A percentile compares a stretch with the other conserved stretches of the same genome.
phyloP scores from a whole-genome alignment of 176 grass and related monocot genomes.

The Secale cereale region DNA sequence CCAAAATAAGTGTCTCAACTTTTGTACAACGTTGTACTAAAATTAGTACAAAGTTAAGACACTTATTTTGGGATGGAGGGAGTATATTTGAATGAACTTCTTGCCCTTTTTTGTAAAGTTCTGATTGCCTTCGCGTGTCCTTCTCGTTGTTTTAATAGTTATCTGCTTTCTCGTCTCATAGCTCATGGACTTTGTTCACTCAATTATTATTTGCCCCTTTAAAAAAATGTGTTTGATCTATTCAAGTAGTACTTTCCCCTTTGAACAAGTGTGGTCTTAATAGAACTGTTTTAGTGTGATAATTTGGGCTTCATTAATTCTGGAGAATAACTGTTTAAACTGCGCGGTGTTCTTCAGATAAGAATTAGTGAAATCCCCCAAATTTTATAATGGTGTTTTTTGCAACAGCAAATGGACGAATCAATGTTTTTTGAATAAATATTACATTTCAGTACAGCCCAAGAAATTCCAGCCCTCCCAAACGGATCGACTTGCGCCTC shows the following conservation, averaged over 20 bases:
- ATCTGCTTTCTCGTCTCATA: neutral
- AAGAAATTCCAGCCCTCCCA: neutral
- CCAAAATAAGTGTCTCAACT: too few species aligned
- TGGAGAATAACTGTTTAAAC: neutral
- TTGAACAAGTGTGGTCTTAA: neutral
- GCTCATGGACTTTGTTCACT: neutral
- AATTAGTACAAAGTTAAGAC: too few species aligned
- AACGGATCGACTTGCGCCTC: neutral
- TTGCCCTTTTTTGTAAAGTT: constrained; percentile 1
- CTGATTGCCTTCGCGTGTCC: neutral
- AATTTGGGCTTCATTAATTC: neutral
- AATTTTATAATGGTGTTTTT: neutral
- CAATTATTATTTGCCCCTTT: neutral
- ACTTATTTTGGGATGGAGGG: too few species aligned
- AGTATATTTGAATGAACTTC: neutral
- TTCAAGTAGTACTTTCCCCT: neutral
- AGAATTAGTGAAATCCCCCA: neutral
- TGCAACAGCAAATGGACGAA: neutral
- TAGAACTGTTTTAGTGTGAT: neutral
- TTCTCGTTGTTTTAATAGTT: neutral
- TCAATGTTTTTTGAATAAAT: neutral
- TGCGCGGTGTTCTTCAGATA: neutral
- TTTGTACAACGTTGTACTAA: too few species aligned
- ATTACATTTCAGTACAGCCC: neutral
- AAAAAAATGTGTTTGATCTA: neutral